Evolutionary conservation across 202 grass and related monocot species (phyloP).

Genomic region (Saccharum hybrid): DNA sequence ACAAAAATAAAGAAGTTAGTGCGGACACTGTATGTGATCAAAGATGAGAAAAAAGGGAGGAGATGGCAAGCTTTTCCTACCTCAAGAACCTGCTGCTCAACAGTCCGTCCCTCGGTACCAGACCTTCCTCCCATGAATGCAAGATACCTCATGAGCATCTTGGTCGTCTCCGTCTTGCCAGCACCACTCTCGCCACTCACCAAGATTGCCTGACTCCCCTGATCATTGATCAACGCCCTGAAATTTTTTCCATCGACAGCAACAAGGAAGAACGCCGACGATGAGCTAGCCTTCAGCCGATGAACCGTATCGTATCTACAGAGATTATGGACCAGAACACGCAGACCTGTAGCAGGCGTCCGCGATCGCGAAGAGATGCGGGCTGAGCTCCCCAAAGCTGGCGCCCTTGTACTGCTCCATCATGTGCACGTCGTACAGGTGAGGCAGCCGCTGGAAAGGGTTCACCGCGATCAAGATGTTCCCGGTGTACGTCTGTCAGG

Average conservation of each 20-base stretch:
- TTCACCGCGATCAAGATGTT: constrained; percentile 98
- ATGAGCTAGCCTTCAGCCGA: not conserved
- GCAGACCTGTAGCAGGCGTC: constrained; percentile 85
- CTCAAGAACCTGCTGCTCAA: constrained; percentile 96
- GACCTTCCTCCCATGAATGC: constrained; percentile 96
- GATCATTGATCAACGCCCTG: constrained; percentile 91
- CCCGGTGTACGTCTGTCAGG: constrained; percentile 86
- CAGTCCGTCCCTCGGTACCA: constrained; percentile 80
- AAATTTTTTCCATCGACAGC: not conserved
- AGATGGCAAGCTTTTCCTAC: constrained; percentile 31
- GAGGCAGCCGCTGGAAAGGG: constrained; percentile 83
- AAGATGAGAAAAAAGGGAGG: not conserved
- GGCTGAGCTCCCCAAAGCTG: constrained; percentile 87
- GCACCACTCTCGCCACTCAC: constrained; percentile 96
- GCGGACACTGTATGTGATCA: constrained; percentile 11
- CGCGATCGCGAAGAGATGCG: constrained; percentile 85
- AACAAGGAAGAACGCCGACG: not conserved
- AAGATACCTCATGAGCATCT: constrained; percentile 98
- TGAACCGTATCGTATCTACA: not conserved
- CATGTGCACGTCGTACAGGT: constrained; percentile 89
- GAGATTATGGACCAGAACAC: constrained; percentile 4
- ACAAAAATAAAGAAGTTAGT: constrained; percentile 39
- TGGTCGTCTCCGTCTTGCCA: constrained; percentile 96
- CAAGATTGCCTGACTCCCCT: constrained; percentile 88
- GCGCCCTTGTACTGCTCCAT: constrained; percentile 99